Base-by-base conservation (phyloP, 2,329 filamentous ascomycete genomes). In the Zymoseptoria passerinii region DNA sequence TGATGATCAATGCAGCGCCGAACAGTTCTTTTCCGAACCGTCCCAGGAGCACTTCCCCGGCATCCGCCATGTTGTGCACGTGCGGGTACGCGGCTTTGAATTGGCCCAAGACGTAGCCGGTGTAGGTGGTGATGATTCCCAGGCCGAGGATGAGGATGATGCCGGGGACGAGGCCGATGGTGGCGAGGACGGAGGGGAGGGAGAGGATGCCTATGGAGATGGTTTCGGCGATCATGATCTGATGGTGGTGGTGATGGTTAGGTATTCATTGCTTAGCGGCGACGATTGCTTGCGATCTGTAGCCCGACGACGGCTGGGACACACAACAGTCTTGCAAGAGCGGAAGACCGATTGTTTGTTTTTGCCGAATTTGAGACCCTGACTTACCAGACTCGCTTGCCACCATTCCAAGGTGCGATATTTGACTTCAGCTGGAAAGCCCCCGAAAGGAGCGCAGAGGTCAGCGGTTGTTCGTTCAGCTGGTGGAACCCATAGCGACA, bases 31-130 rank as follows among this genome's bases (percentile, higher is more conserved):
- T 81, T 1, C 85, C 86, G 48, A 83, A 75, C 8, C 75, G 75
- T 3, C 87, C 87, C 59, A 79, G 60, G 50, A 89, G 75, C 50
- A 89, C 76, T 55, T 81, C 77, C 1, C 85, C 87, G 16, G 84
- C 86, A 66, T 90, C 87, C 23, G 84, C 84, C 70, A 89, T 87
- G 65, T 83, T 85, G 50, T 65, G 58, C 2, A 68, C 64, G n/a
- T 69, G 63, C 23, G 86, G 85, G 67, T 81, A 79, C 19, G 67
- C 70, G 55, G 76, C 69, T 64, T 82, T 82, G 73, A 85, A 84
- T 64, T 84, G 80, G 9, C 81, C 81, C 53, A 85, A 77, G 1
- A 83, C 75, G 65, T 79, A 83, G 53, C 82, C 82, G 0, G 82
- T 84, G 65, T 85, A 86, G 10, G 80, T 82, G 3, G 83, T 77